phyloP scores from a whole-genome alignment of 352 stramenopile genomes.

The Saprolegnia parasitica region DNA sequence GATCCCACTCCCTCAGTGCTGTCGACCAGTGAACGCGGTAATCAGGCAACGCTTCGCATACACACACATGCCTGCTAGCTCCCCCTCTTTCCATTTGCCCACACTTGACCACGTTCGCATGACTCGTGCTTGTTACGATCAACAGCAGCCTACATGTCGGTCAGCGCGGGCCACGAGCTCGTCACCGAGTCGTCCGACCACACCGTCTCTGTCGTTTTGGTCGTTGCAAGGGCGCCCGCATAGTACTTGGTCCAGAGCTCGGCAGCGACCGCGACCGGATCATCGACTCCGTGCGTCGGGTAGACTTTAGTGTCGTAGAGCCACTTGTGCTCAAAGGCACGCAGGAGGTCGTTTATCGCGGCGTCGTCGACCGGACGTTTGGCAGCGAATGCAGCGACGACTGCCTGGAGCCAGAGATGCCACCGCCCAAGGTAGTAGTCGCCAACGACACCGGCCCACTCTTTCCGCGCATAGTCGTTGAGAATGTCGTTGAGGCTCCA shows the following conservation, averaged over 20 bases:
- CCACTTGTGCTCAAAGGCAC: constrained; percentile 70
- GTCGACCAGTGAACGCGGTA: no score
- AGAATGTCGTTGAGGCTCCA: constrained; percentile 55
- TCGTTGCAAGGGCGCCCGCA: no score
- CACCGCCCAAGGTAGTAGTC: constrained; percentile 66
- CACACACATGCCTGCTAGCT: no score
- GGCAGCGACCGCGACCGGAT: constrained; percentile 11
- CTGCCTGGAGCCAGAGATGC: constrained; percentile 63
- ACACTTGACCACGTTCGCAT: no score
- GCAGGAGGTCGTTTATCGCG: constrained; percentile 40
- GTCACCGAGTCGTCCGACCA: no score
- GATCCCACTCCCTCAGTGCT: no score
- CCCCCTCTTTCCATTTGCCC: no score
- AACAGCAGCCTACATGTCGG: no score
- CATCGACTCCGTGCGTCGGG: background rate
- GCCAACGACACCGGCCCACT: constrained; percentile 63
- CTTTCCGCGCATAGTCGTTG: constrained; percentile 78
- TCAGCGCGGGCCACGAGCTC: no score
- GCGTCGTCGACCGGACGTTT: constrained; percentile 48
- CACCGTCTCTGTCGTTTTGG: no score
- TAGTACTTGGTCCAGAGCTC: constrained; percentile 20
- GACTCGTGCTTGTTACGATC: no score
- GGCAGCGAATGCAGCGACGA: constrained; percentile 57
- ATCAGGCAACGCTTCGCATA: no score
- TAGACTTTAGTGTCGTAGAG: constrained; percentile 36